Evolutionary conservation across 2,329 filamentous ascomycete genomes (phyloP), one percentile per base, ranked within the genome.

Genomic region (Aureobasidium sp.): DNA sequence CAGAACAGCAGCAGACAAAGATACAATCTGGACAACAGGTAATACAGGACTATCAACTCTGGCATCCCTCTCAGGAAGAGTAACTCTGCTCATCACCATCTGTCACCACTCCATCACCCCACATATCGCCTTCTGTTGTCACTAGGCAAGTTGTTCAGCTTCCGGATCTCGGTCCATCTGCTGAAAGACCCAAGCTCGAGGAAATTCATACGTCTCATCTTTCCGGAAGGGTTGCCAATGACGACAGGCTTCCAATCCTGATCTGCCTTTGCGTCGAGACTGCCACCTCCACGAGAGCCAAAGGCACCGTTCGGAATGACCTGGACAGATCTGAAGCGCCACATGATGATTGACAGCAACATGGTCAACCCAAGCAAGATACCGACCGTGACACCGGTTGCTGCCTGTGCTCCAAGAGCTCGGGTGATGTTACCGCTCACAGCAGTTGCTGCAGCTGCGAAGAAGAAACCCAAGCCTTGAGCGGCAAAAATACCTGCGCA

Each of bases 101-200:
- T 29, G 10, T 2, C 10, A 13, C 16, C 9, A 2, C 1, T 29
- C 16, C 3, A 6, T 59, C 45, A 59, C 2, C 57, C 44, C 45
- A 49, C 34, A 16, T 50, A 50, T 14, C 37, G 25, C 45, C 25
- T 59, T 45, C 21, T 21, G 21, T 41, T 30, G 36, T 65, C 62
- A 39, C 48, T 64, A 32, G 61, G 53, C 67, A 75, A 61, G 53
- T 75, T 72, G 66, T 81, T 81, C 69, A 80, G 66, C 70, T 74
- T 77, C 49, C 78, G 67, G 59, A 92, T 90, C 72, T 91, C 88
- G 30, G 83, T 87, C 85, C 87, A 92, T 44, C 89, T 78, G 55
- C 82, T 87, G 78, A 87, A 77, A 39, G 77, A 75, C 0, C 89
- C 88, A 62, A 89, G 74, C 71, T 92, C 89, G 14, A 92, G 76